Evolutionary conservation across 768 basidiomycete genomes (phyloP).

Genomic region (Brasilioporus rufonigricans): DNA sequence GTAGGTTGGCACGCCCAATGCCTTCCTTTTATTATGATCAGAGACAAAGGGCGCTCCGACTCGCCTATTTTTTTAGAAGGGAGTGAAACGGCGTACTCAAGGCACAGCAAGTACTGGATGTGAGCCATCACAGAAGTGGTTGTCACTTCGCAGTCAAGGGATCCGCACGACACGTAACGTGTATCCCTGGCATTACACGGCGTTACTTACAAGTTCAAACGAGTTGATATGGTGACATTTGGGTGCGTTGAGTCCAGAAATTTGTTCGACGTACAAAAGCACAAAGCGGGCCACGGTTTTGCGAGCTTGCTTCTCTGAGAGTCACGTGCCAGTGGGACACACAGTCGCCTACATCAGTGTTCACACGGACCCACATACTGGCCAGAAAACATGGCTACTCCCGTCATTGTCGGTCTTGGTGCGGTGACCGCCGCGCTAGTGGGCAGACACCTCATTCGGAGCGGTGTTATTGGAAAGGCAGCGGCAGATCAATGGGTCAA

Average conservation of each 20-base stretch:
- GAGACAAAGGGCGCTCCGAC: not conserved
- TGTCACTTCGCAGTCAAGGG: not conserved
- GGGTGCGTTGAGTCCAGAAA: no score
- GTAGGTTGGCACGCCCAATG: not conserved
- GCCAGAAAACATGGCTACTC: conserved; percentile 65
- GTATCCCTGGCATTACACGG: not conserved
- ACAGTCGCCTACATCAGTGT: not conserved
- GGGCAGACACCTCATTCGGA: conserved; percentile 68
- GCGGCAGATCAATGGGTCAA: conserved; percentile 82
- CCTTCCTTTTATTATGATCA: conserved; percentile 5
- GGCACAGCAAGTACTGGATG: conserved; percentile 15
- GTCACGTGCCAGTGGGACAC: conserved; percentile 12
- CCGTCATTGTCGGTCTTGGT: conserved; percentile 71
- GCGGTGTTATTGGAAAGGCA: conserved; percentile 56
- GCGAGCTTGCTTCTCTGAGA: not conserved
- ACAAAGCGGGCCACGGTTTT: not conserved
- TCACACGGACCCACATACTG: no score
- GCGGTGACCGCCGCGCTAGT: conserved; percentile 75
- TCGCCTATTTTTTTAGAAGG: not conserved
- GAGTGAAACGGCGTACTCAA: not conserved
- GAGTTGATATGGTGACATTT: conserved; percentile 10
- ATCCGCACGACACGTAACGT: not conserved
- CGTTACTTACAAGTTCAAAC: no score
- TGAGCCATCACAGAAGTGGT: not conserved
- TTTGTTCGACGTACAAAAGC: not conserved